Evolutionary conservation across 805 yeast species (phyloP).

Genomic region (Yueomyces sinensis): DNA sequence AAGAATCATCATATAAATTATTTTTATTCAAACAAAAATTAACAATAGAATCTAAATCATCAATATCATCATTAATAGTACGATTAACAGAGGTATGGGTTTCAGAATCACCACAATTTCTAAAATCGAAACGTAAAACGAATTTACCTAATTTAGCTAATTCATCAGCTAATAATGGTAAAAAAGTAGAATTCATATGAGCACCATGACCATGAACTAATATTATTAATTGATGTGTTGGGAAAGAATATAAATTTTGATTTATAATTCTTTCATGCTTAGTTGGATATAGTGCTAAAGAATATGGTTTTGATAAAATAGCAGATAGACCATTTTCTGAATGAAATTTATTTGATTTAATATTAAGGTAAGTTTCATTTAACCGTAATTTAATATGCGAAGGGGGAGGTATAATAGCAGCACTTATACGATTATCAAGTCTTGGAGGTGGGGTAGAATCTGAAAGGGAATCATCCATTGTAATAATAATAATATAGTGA

Average conservation of each 20-base stretch:
- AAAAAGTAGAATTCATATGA: constrained; percentile 70
- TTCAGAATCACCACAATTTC: constrained; percentile 74
- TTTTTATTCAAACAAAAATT: background rate
- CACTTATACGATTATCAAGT: too few relatives aligned
- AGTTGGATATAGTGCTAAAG: constrained; percentile 10
- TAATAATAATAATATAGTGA: too few relatives aligned
- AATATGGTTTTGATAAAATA: constrained; percentile 24
- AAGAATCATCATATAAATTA: constrained; percentile 12
- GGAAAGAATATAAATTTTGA: constrained; percentile 4
- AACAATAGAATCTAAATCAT: constrained; percentile 43
- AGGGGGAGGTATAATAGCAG: constrained; percentile 3
- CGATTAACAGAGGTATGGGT: constrained; percentile 34
- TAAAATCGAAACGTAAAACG: constrained; percentile 68
- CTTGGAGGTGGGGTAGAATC: too few relatives aligned
- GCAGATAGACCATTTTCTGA: constrained; percentile 24
- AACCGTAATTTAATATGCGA: constrained; percentile 4
- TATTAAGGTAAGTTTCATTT: constrained; percentile 10
- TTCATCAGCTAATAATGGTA: constrained; percentile 43
- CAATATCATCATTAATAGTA: constrained; percentile 46
- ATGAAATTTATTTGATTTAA: constrained; percentile 13
- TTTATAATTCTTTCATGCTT: constrained; percentile 7
- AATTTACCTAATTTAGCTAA: constrained; percentile 60
- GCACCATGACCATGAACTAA: constrained; percentile 80
- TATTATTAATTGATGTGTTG: constrained; percentile 36
- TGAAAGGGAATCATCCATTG: too few relatives aligned